A percentile compares a stretch with the other conserved stretches of the same genome.
phyloP scores from a whole-genome alignment of 768 basidiomycete genomes.

The Hydnum rufescens region DNA sequence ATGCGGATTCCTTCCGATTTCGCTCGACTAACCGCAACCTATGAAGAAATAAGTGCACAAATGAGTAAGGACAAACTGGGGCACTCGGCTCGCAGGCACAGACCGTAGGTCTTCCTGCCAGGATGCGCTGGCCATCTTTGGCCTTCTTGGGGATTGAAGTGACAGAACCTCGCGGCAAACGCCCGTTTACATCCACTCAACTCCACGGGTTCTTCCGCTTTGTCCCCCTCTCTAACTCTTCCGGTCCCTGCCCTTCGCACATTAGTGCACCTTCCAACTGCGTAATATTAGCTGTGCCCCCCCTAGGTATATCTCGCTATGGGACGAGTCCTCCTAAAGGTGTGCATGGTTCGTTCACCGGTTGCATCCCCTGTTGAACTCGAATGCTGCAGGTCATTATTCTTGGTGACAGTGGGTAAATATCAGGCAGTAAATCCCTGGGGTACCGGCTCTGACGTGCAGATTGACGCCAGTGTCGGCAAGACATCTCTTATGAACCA shows the following conservation, averaged over 20 bases:
- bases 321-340: conserved; percentile 81
- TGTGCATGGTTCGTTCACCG: conserved; percentile 13
- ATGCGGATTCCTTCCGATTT: conserved; percentile 62
- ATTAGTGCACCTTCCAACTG: too few relatives aligned
- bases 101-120: conserved; percentile 10
- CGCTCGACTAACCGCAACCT: conserved; percentile 63
- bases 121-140: conserved; percentile 7
- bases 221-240: background rate
- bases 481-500: conserved; percentile 99
- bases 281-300: background rate
- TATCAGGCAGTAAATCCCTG: conserved; percentile 11
- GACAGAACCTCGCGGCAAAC: too few relatives aligned
- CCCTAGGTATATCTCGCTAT: conserved; percentile 20
- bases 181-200: too few relatives aligned
- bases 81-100: background rate
- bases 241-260: background rate
- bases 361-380: background rate
- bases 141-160: too few relatives aligned
- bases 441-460: background rate
- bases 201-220: too few relatives aligned
- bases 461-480: conserved; percentile 46
- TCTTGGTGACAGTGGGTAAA: conserved; percentile 88
- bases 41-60: conserved; percentile 14
- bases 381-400: conserved; percentile 65
- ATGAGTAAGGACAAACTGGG: background rate